Evolutionary conservation across 768 basidiomycete genomes (phyloP).

Genomic region (Serendipita sp.): DNA sequence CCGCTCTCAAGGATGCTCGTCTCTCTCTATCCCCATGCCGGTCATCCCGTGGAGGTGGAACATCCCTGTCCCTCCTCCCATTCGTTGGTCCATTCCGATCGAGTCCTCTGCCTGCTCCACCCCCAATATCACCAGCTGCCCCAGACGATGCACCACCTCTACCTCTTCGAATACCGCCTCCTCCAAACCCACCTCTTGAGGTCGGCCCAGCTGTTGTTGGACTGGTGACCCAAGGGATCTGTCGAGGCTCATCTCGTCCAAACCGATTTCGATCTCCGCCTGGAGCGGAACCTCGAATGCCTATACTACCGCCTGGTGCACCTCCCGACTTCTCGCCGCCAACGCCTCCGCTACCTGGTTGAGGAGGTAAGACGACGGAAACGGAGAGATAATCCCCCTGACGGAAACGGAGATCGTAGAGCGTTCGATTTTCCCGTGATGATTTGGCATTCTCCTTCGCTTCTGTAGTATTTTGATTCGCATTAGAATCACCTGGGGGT

Average conservation of each 20-base stretch:
- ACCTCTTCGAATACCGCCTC: not conserved
- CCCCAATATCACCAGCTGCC: not conserved
- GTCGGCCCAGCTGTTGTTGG: not conserved
- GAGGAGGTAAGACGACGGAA: conserved; percentile 1
- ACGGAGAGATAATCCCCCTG: not conserved
- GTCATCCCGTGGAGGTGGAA: not conserved
- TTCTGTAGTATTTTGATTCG: not conserved
- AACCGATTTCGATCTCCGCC: not conserved
- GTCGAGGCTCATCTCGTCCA: not conserved
- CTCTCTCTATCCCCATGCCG: not conserved
- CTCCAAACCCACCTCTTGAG: not conserved
- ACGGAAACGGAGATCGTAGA: not conserved
- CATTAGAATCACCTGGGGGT: not conserved
- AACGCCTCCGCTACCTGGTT: not conserved
- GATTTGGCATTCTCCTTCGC: not conserved
- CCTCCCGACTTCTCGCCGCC: not conserved
- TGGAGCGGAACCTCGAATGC: not conserved
- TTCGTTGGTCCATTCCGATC: no score
- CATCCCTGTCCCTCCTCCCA: not conserved
- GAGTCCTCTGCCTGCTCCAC: not conserved
- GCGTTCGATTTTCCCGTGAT: not conserved
- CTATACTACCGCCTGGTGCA: not conserved
- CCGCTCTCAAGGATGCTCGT: not conserved
- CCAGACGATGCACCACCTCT: not conserved
- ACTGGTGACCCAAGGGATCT: not conserved